Evolutionary conservation across 1,139 yeast species (phyloP).

Genomic region (Scheffersomyces titani): DNA sequence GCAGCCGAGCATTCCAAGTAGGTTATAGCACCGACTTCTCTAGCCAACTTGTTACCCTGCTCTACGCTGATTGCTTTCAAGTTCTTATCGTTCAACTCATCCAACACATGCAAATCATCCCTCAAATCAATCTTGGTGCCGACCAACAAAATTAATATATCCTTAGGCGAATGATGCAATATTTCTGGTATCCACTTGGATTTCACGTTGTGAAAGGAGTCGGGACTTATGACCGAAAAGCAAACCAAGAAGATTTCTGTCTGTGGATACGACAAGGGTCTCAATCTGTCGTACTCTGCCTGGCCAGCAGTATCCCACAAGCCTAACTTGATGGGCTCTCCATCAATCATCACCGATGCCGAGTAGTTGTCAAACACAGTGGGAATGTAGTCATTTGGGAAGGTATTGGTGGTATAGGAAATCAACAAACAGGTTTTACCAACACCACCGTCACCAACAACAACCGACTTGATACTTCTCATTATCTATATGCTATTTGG

Average conservation of each 20-base stretch:
- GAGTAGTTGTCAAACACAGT: slow-evolving; percentile 58
- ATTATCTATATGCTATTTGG: slow-evolving; percentile 26
- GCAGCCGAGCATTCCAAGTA: slow-evolving; percentile 94
- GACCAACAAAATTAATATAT: slow-evolving; percentile 72
- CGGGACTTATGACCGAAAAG: slow-evolving; percentile 82
- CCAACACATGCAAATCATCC: slow-evolving; percentile 76
- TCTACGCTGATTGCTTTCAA: slow-evolving; percentile 60
- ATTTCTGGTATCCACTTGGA: slow-evolving; percentile 87
- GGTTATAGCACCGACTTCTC: slow-evolving; percentile 70
- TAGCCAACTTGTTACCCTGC: slow-evolving; percentile 70
- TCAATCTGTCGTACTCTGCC: slow-evolving; percentile 85
- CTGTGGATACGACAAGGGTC: slow-evolving; percentile 92
- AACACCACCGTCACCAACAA: slow-evolving; percentile 96
- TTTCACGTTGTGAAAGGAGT: slow-evolving; percentile 75
- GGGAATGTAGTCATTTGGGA: slow-evolving; percentile 88
- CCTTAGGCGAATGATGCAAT: slow-evolving; percentile 78
- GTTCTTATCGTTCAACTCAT: slow-evolving; percentile 65
- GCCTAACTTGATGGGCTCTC: slow-evolving; percentile 78
- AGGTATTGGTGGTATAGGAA: slow-evolving; percentile 84
- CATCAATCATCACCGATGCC: slow-evolving; percentile 82
- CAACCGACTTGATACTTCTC: slow-evolving; percentile 94
- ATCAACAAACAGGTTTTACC: slow-evolving; percentile 92
- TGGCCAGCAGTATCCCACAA: slow-evolving; percentile 99
- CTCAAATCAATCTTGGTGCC: slow-evolving; percentile 88
- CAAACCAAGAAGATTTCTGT: slow-evolving; percentile 88